phyloP scores from a whole-genome alignment of 1,284 basidiomycete species.

The Marasmius tenuissimus region DNA sequence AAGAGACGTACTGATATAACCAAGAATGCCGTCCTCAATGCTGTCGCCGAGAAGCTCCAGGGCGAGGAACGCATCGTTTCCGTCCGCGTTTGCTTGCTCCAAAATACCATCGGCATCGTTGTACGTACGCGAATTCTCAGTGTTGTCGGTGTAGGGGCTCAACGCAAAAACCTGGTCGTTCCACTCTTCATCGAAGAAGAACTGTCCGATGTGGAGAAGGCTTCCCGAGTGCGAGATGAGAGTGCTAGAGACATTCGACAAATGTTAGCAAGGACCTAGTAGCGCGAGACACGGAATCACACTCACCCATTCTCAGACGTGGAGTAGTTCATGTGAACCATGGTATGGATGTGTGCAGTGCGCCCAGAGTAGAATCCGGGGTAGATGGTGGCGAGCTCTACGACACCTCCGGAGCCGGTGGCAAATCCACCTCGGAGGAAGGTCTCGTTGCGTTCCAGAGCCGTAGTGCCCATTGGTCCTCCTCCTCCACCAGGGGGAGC shows the following conservation, averaged over 20 bases:
- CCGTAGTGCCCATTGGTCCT: not conserved
- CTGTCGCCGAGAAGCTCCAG: conserved; percentile 1
- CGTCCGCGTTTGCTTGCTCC: conserved; percentile 22
- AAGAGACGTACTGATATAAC: conserved; percentile 7
- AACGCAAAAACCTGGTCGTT: conserved; percentile 33
- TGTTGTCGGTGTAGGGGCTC: conserved; percentile 26
- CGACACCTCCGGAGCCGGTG: conserved; percentile 52
- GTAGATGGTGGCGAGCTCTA: conserved; percentile 51
- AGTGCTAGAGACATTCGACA: conserved; percentile 23
- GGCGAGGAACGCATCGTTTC: conserved; percentile 28
- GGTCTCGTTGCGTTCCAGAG: conserved; percentile 25
- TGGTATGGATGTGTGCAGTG: conserved; percentile 31
- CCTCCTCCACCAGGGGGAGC: not conserved
- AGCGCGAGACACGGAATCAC: conserved; percentile 25
- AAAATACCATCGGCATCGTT: conserved; percentile 27
- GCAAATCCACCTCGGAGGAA: conserved; percentile 52
- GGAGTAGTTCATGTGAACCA: conserved; percentile 29
- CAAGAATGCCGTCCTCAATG: conserved; percentile 6
- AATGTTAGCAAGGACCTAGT: not conserved
- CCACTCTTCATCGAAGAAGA: conserved; percentile 44
- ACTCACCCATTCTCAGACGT: conserved; percentile 30
- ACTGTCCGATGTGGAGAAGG: conserved; percentile 39
- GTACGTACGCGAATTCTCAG: conserved; percentile 19
- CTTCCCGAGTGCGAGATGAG: conserved; percentile 27
- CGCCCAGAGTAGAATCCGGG: conserved; percentile 42